Base-by-base conservation (phyloP, 495 filamentous ascomycete genomes). In the Penicillium pancosmium region DNA sequence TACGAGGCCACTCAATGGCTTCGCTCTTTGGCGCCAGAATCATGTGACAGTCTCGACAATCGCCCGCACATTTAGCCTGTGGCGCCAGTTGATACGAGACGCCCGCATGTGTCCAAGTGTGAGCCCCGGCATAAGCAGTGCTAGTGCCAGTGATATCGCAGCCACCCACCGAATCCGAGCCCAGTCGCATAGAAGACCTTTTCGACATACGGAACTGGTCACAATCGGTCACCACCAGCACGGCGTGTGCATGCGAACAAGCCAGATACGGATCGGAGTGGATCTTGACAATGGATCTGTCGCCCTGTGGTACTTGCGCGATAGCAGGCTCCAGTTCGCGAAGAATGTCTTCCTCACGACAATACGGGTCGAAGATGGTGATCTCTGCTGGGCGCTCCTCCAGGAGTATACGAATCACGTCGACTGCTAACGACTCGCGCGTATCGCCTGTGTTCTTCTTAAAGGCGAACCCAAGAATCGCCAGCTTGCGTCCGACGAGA, bases 401-500 rank as follows among this genome's bases (percentile, higher is more conserved):
- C 13, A 86, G 74, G 21, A 93, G 75, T 9, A 79, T 80, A 52
- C 78, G 81, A 60, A 91, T 83, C 50, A 93, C 77, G 27, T 82
- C 80, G 16, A 92, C 80, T 0, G 90, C 85, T 0, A 87, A 81
- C 40, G 82, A 84, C 66, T 91, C 88, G 9, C 90, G 80, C 12
- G 85, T 89, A 67, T 92, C 89, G 16, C 82, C 83, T 3, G 90
- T 92, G 62, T 90, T 80, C 65, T 90, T 87, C 75, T 93, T 92
- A 73, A 90, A 93, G 3, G 90, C 83, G 66, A 84, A 91, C 5
- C 90, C 90, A 2, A 93, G 77, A 2, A 92, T 19, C 46, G 21
- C 18, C 23, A 93, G 77, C 67, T 89, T 91, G 73, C 91, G 92
- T 16, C 82, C 82, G 1, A 81, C 80, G 1, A 92, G 75, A 5